These are phyloP conservation scores for Pyrenula aspistea DNA, from an alignment of 495 filamentous ascomycete species.

Conservation along the genomic window DNA sequence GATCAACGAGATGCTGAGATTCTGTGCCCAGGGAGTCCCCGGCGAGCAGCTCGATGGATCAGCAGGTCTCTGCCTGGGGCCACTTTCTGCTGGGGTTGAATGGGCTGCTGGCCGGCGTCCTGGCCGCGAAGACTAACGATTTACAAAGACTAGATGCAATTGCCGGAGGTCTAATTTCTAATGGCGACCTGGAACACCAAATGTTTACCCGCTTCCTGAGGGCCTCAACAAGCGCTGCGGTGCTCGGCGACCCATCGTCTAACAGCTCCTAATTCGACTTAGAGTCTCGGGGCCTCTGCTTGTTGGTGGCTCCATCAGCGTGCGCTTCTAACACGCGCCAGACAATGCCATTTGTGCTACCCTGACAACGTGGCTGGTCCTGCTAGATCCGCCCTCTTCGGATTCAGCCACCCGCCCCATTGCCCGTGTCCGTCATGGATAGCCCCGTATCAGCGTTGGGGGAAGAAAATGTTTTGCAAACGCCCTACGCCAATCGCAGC, in stretches of 20 bases:
- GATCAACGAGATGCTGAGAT: not conserved
- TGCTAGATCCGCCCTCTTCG: not conserved
- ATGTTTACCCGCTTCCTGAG: not conserved
- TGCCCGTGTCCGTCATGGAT: too few species aligned
- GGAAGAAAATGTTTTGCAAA: too few species aligned
- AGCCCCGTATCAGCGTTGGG: too few species aligned
- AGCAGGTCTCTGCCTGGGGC: not conserved
- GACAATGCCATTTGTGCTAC: not conserved
- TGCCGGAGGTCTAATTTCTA: not conserved
- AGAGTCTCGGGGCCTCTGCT: not conserved
- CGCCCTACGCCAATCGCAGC: too few species aligned
- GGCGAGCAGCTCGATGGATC: not conserved
- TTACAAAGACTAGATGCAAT: not conserved
- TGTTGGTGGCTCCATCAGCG: not conserved
- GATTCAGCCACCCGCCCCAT: not conserved
- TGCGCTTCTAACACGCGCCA: not conserved
- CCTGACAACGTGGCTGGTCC: not conserved
- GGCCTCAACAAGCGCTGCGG: not conserved
- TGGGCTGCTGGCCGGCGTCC: not conserved
- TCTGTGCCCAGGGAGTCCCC: not conserved
- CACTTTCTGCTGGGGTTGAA: not conserved
- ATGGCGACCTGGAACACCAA: not conserved
- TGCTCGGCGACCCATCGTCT: too few species aligned
- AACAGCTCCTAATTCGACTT: too few species aligned
- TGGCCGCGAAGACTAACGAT: not conserved